Conservation (phyloP, 1,139 yeast genomes). For the Blastobotrys petasosporus region DNA sequence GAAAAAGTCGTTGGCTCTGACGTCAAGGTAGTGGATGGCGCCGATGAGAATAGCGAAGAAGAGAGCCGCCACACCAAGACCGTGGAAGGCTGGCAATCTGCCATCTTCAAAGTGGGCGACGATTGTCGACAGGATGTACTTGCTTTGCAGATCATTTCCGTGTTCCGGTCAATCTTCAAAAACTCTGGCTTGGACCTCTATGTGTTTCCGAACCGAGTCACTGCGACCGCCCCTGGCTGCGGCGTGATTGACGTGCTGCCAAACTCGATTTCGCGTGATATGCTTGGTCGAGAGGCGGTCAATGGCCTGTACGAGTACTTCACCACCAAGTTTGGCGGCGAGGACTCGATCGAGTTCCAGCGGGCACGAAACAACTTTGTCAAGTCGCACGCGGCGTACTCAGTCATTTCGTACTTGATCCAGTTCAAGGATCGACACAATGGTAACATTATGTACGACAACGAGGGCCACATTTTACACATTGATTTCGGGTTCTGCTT, state of each 20-base stretch:
- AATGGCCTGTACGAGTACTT: constrained; percentile 94
- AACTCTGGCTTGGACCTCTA: constrained; percentile 81
- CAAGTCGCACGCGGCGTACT: constrained; percentile 91
- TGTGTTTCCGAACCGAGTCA: constrained; percentile 90
- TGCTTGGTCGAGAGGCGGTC: constrained; percentile 98
- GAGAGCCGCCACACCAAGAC: not conserved
- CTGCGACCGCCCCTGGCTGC: constrained; percentile 98
- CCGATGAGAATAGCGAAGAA: constrained; percentile 3
- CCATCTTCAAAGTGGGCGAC: constrained; percentile 98
- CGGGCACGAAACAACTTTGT: constrained; percentile 87
- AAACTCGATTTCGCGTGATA: constrained; percentile 89
- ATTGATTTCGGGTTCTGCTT: constrained; percentile 98
- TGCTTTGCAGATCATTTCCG: constrained; percentile 85
- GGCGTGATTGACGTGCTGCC: constrained; percentile 98
- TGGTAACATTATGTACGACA: constrained; percentile 98
- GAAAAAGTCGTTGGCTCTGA: constrained; percentile 19
- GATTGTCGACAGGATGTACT: constrained; percentile 97
- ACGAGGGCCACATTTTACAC: constrained; percentile 88
- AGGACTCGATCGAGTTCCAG: constrained; percentile 82
- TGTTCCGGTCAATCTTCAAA: constrained; percentile 87
- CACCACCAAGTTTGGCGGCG: constrained; percentile 89
- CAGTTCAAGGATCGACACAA: constrained; percentile 98
- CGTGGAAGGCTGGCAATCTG: constrained; percentile 67
- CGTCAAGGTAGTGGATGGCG: constrained; percentile 6
- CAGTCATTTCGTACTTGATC: constrained; percentile 82